phyloP scores from a whole-genome alignment of 1,284 basidiomycete genomes.

The Boletus sp. region DNA sequence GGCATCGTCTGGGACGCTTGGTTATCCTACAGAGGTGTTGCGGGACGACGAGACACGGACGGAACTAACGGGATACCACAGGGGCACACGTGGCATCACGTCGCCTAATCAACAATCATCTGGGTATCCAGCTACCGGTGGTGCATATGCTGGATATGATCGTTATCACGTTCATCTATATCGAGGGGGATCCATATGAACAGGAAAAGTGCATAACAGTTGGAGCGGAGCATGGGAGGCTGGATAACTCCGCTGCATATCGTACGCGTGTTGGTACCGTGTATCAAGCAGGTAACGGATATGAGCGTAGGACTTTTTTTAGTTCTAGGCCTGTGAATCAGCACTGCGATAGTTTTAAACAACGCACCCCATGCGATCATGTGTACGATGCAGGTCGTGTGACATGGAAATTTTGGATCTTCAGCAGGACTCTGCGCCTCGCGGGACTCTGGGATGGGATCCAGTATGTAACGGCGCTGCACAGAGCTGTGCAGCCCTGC shows the following conservation, averaged over 20 bases:
- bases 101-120: conserved; percentile 15
- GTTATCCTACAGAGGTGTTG: conserved; percentile 1
- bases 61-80: conserved; percentile 8
- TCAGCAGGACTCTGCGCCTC: neutral
- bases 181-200: conserved; percentile 4
- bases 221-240: neutral
- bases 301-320: neutral
- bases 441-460: too few relatives aligned
- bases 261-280: neutral
- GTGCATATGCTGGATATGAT: conserved; percentile 34
- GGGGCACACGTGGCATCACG: conserved; percentile 6
- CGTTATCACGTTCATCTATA: conserved; percentile 32
- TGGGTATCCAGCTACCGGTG: conserved; percentile 33
- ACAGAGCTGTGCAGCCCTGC: too few relatives aligned
- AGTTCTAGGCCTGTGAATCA: neutral
- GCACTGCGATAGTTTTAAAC: neutral
- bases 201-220: neutral
- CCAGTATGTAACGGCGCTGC: neutral
- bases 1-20: neutral
- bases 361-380: neutral
- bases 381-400: conserved; percentile 19
- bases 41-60: conserved; percentile 1
- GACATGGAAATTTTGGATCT: conserved; percentile 5
- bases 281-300: neutral
- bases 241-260: neutral